Evolutionary conservation across 2,329 filamentous ascomycete species (phyloP).

Genomic region (Aspergillus transmontanensis): DNA sequence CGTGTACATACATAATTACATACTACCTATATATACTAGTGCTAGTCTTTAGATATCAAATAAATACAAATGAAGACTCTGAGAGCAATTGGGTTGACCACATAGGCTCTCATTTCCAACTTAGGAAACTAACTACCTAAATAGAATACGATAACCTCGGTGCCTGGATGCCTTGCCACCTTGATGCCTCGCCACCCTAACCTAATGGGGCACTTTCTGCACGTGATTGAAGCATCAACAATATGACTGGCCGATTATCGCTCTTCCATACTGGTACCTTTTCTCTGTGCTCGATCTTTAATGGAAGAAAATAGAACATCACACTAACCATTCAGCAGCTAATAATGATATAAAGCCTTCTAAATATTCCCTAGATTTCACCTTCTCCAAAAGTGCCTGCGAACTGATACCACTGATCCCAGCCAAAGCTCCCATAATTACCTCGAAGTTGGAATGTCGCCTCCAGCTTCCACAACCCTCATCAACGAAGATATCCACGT

Average conservation of each 20-base stretch:
- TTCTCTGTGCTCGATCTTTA: too few species aligned
- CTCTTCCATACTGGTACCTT: background rate
- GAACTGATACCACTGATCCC: background rate
- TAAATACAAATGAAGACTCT: background rate
- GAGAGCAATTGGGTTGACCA: background rate
- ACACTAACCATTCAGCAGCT: background rate
- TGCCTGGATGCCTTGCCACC: background rate
- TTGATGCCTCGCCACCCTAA: background rate
- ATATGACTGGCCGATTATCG: slow-evolving; percentile 1
- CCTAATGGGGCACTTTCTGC: background rate
- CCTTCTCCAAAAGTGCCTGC: background rate
- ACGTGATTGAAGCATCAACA: background rate
- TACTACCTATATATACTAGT: background rate
- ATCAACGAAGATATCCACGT: background rate
- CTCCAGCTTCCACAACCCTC: background rate
- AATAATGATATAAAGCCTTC: background rate
- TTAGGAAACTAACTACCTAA: background rate
- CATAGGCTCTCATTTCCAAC: background rate
- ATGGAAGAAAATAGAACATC: background rate
- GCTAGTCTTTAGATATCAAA: background rate
- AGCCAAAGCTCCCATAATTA: background rate
- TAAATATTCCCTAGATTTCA: background rate
- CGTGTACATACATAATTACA: background rate
- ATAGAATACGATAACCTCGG: background rate
- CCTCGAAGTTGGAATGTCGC: slow-evolving; percentile 6